A percentile compares a stretch with the other conserved stretches of the same genome.
These are phyloP conservation scores for Ophiocordyceps camponoti-floridani DNA, from an alignment of 2,329 filamentous ascomycete species.

Conservation along the genomic window DNA sequence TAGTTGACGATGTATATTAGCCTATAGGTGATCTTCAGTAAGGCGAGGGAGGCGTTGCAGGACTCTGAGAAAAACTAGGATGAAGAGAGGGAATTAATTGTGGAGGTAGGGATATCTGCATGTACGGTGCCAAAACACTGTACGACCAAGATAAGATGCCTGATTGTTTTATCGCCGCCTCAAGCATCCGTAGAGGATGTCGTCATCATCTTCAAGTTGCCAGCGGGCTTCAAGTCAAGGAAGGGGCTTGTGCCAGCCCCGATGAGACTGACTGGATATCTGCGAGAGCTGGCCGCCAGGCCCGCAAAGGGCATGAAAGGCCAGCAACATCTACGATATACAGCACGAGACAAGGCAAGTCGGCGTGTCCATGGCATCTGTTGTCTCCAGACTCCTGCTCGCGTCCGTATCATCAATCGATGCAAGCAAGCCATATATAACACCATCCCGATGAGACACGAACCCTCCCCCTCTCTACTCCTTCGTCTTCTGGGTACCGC, in stretches of 20 bases:
- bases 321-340: background rate
- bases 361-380: background rate
- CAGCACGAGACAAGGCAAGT: background rate
- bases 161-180: background rate
- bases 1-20: background rate
- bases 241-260: background rate
- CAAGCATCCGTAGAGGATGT: background rate
- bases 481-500: conserved; percentile 99
- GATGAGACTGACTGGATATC: background rate
- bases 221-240: background rate
- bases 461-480: conserved; percentile 44
- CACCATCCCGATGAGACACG: conserved; percentile 45
- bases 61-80: no score
- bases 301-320: background rate
- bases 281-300: background rate
- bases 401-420: conserved; percentile 33
- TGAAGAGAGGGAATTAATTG: background rate
- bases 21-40: no score
- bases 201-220: background rate
- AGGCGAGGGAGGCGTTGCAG: no score
- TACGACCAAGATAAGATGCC: background rate
- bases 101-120: background rate
- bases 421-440: conserved; percentile 43
- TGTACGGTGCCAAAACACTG: background rate
- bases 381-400: conserved; percentile 22